Evolutionary conservation across 148 eudicot species (phyloP).

Genomic region (Limonium bicolor): DNA sequence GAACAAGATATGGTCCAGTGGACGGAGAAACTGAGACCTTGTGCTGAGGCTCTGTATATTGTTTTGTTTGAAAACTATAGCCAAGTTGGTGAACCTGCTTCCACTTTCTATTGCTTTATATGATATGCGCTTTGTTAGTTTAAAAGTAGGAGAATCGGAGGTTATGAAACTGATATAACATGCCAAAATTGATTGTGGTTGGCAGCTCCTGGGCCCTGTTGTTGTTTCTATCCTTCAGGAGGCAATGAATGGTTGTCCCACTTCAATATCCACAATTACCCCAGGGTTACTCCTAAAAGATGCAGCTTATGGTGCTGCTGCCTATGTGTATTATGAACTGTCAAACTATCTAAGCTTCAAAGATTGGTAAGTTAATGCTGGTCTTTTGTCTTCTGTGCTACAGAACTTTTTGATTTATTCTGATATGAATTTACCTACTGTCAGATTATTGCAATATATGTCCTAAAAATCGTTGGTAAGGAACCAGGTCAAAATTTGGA

Average conservation of each 20-base stretch:
- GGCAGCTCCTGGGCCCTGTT: conserved; percentile 92
- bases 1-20: conserved; percentile 96
- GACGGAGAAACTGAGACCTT: conserved; percentile 94
- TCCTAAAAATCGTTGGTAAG: too few relatives aligned
- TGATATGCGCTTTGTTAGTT: too few relatives aligned
- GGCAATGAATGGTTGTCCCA: conserved; percentile 85
- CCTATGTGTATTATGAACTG: conserved; percentile 92
- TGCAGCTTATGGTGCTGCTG: conserved; percentile 98
- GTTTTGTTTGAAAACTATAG: conserved; percentile 90
- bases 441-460: too few relatives aligned
- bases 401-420: too few relatives aligned
- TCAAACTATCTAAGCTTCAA: conserved; percentile 94
- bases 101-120: too few relatives aligned
- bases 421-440: too few relatives aligned
- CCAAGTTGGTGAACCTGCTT: conserved; percentile 47
- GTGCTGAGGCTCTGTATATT: conserved; percentile 97
- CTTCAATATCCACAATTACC: conserved; percentile 69
- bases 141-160: too few relatives aligned
- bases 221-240: conserved; percentile 96
- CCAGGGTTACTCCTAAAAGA: conserved; percentile 88
- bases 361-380: conserved; percentile 58
- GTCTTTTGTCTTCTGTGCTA: too few relatives aligned
- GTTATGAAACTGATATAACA: too few relatives aligned
- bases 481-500: too few relatives aligned
- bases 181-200: conserved; percentile 10